These are phyloP conservation scores for Pseudogymnoascus sp. DNA, from an alignment of 2,329 filamentous ascomycete species.

Conservation along the genomic window DNA sequence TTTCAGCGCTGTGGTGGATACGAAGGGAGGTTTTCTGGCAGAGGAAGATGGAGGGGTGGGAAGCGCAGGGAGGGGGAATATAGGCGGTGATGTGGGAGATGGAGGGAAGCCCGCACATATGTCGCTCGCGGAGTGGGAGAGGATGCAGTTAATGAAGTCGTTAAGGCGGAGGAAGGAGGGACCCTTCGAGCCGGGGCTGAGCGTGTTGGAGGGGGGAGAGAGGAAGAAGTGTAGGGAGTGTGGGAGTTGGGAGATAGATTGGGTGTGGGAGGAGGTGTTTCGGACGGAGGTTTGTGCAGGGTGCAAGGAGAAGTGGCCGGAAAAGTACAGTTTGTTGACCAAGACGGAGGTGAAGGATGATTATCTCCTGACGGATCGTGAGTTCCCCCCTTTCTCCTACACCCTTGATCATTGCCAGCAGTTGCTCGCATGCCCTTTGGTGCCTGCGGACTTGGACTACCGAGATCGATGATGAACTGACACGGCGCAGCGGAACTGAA, in stretches of 20 bases:
- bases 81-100: conserved; percentile 31
- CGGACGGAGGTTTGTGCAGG: conserved; percentile 63
- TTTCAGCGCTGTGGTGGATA: conserved; percentile 96
- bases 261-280: conserved; percentile 86
- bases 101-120: conserved; percentile 75
- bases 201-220: conserved; percentile 55
- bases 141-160: conserved; percentile 64
- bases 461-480: conserved; percentile 7
- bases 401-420: neutral
- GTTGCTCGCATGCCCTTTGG: neutral
- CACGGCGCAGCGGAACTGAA: conserved; percentile 65
- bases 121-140: conserved; percentile 87
- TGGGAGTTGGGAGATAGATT: conserved; percentile 78
- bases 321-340: conserved; percentile 90
- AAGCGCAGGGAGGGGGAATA: conserved; percentile 49
- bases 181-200: conserved; percentile 84
- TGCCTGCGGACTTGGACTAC: neutral
- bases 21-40: conserved; percentile 91
- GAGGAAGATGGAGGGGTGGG: conserved; percentile 87
- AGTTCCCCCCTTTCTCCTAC: conserved; percentile 29
- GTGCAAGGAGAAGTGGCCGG: conserved; percentile 84
- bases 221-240: conserved; percentile 80
- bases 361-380: conserved; percentile 86
- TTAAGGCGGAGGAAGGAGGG: conserved; percentile 68
- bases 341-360: conserved; percentile 96